Percentiles rank a stretch among this genome's conserved stretches.
Conservation (phyloP, 2,329 filamentous ascomycete species). For the Trichoderma breve region DNA sequence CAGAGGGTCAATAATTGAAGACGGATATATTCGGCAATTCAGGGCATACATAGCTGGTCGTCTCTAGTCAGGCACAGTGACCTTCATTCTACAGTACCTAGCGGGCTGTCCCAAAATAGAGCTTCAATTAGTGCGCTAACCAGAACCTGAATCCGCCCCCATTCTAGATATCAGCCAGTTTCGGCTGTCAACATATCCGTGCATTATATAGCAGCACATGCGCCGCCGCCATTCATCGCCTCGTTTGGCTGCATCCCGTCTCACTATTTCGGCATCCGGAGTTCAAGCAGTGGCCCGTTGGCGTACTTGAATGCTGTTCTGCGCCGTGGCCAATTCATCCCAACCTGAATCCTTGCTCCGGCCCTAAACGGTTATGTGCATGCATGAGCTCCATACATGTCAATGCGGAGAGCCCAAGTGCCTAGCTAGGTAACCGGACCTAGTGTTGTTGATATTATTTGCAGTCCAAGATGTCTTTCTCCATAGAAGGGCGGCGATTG, state of each 20-base stretch:
- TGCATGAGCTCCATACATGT: neutral
- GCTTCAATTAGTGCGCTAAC: neutral
- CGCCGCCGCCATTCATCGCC: neutral
- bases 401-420: neutral
- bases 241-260: neutral
- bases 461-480: neutral
- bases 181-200: neutral
- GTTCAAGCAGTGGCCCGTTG: neutral
- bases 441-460: neutral
- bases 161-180: neutral
- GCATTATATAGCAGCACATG: neutral
- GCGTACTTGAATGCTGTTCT: neutral
- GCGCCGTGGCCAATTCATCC: neutral
- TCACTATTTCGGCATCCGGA: neutral
- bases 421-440: neutral
- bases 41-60: neutral
- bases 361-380: neutral
- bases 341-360: neutral
- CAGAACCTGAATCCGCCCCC: neutral
- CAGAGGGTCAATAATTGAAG: neutral
- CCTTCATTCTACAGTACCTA: too few relatives aligned
- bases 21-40: neutral
- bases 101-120: neutral
- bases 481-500: neutral
- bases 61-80: constrained; percentile 5